Base-by-base conservation (phyloP, 148 eudicot genomes). In the Chenopodium quinoa region DNA sequence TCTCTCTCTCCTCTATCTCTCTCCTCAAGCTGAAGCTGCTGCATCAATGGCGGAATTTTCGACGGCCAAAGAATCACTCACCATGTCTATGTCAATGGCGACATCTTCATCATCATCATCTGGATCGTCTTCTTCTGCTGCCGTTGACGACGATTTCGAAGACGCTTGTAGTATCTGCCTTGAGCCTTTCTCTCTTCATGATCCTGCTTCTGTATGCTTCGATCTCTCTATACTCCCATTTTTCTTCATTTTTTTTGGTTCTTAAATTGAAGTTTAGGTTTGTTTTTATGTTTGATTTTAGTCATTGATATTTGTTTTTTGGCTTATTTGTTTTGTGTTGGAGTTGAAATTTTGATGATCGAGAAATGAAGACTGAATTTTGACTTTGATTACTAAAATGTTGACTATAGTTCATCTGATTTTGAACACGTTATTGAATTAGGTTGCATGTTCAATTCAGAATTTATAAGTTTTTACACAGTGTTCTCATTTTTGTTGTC, bases 121-220 rank as follows among this genome's bases (percentile, higher is more conserved):
- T 23, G 73, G 81, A 67, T 86, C 82, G 4, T 82, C 89, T 22
- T 88, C 90, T 9, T 84, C 84, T 37, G 29, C 68, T 4, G 81
- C 22, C 22, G 66, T 52, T n/a, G 88, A 86, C 77, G 91, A 88
- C n/a, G 80, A 82, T 46, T 58, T 78, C 34, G 91, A 90, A 37
- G 91, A 92, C 50, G 89, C 89, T 13, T 93, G 95, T 65, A 93
- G 94, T 82, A 92, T 93, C 52, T 93, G 97, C 60, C 95, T 92
- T 50, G 97, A 93, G 66, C 88, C 91, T 78, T 93, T 93, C 86
- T 68, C 48, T 82, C 9, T 75, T 29, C 17, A 50, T 56, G 91
- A 92, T 88, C 95, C 95, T 76, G 82, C 93, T 58, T 75, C 91
- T 65, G 97, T 93, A 93, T 50, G 65, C 13, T 58, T n/a, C 56